Conservation (phyloP, 805 yeast genomes). For the Candida tammaniensis region DNA sequence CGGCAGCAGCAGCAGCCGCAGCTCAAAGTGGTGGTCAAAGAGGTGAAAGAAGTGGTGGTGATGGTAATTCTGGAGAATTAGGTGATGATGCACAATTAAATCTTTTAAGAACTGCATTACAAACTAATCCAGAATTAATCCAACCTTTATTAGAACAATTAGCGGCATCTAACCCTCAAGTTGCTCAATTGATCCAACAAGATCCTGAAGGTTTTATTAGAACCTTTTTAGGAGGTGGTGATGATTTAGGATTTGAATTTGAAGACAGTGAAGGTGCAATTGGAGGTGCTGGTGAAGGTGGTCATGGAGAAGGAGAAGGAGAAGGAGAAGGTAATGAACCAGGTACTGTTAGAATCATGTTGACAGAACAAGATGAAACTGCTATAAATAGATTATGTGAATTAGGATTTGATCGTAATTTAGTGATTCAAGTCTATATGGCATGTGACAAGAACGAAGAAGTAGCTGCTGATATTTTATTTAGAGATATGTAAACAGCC, state of each 20-base stretch:
- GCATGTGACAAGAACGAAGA: slow-evolving; percentile 99
- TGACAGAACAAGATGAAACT: slow-evolving; percentile 80
- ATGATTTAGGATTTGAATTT: slow-evolving; percentile 41
- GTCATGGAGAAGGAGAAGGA: slow-evolving; percentile 38
- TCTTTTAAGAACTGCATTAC: slow-evolving; percentile 70
- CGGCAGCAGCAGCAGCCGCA: slow-evolving; percentile 40
- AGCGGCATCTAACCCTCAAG: slow-evolving; percentile 78
- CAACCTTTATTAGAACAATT: slow-evolving; percentile 81
- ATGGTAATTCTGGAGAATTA: slow-evolving; percentile 39
- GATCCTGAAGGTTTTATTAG: slow-evolving; percentile 90
- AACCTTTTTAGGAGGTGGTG: slow-evolving; percentile 61
- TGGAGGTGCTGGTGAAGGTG: slow-evolving; percentile 27
- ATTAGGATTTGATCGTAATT: slow-evolving; percentile 84
- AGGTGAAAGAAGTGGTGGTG: slow-evolving; percentile 25
- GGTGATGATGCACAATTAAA: slow-evolving; percentile 48
- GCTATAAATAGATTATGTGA: slow-evolving; percentile 91
- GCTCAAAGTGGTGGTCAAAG: slow-evolving; percentile 5
- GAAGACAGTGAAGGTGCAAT: slow-evolving; percentile 38
- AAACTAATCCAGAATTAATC: slow-evolving; percentile 83
- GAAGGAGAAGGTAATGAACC: slow-evolving; percentile 30
- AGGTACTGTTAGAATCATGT: slow-evolving; percentile 50
- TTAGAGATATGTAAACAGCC: slow-evolving; percentile 42
- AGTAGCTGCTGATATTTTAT: slow-evolving; percentile 88
- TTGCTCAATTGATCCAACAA: slow-evolving; percentile 72
- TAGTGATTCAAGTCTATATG: slow-evolving; percentile 90